Evolutionary conservation across 2,329 filamentous ascomycete species (phyloP), one percentile per base, ranked within the genome.

Genomic region (Verticillium tricorpus): DNA sequence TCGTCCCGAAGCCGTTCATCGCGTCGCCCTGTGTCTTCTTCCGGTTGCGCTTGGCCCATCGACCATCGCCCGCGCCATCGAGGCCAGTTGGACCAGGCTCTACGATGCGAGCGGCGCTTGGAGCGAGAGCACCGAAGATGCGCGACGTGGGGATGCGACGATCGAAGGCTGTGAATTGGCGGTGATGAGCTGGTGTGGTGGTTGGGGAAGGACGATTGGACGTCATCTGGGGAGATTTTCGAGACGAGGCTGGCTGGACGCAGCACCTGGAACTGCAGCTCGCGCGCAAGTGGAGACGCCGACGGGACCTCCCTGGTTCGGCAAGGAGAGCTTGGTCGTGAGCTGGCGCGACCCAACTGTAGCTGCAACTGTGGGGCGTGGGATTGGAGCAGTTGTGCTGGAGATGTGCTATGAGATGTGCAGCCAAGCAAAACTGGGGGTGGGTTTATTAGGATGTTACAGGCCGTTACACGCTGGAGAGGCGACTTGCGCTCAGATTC

Each of bases 1-100:
- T 67, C 28, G 61, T 56, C 37, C 71, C 67, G 52, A 60, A 69
- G 54, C 71, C 69, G 66, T 71, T 72, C 54, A 69, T 66, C 37
- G 40, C 40, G 58, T 72, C 67, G 58, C 60, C 65, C 35, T 69
- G 64, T 39, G 67, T 68, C 28, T 67, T 66, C 54, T 66, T 63
- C 57, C 63, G 64, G 45, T 65, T 69, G 60, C 70, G 68, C 57
- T 71, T 72, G 40, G 65, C 60, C 62, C 65, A 63, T 60, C 67
- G 70, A 45, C 68, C 66, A 62, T 68, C 68, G 62, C 69, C 65
- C 64, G 70, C 69, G 67, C 68, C 67, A 69, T 70, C 69, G 66
- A 69, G 58, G 62, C 71, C 73, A 67, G 73, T 76, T 64, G 72
- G 68, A 65, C 11, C 17, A 6, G 58, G 40, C 32, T 59, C 40